Conservation (phyloP, 2,329 filamentous ascomycete genomes). For the Fusarium dimerum region DNA sequence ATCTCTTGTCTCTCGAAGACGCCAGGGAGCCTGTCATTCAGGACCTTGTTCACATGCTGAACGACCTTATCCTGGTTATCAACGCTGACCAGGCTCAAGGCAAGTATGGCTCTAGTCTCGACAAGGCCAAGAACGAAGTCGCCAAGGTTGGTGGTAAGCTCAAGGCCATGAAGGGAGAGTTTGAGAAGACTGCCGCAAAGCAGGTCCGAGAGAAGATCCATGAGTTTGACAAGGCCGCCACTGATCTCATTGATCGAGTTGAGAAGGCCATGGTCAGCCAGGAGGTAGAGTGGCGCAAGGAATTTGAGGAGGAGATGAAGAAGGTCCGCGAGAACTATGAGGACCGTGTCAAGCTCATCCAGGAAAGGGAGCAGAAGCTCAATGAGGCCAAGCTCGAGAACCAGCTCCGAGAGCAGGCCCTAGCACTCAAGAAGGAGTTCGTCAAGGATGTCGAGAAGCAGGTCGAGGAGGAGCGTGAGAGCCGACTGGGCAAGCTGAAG, state of each 20-base stretch:
- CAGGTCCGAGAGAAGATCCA: constrained; percentile 71
- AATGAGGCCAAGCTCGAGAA: constrained; percentile 83
- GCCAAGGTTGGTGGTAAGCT: constrained; percentile 78
- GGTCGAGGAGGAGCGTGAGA: constrained; percentile 86
- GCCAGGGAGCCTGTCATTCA: constrained; percentile 86
- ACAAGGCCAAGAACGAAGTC: constrained; percentile 84
- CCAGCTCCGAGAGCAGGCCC: constrained; percentile 84
- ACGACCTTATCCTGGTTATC: constrained; percentile 91
- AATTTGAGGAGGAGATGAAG: constrained; percentile 85
- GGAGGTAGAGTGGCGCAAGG: constrained; percentile 79
- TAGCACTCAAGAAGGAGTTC: constrained; percentile 85
- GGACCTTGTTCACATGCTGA: constrained; percentile 91
- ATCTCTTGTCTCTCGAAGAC: constrained; percentile 73
- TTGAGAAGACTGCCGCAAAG: constrained; percentile 70
- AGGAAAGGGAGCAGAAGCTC: constrained; percentile 77
- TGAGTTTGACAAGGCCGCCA: constrained; percentile 85
- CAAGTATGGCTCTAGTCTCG: constrained; percentile 76
- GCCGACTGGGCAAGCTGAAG: constrained; percentile 81
- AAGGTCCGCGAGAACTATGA: constrained; percentile 77
- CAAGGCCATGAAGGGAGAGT: constrained; percentile 67
- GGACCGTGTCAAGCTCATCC: constrained; percentile 74
- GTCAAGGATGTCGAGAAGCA: constrained; percentile 73
- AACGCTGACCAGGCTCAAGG: constrained; percentile 80
- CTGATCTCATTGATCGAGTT: constrained; percentile 84
- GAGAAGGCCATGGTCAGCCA: constrained; percentile 81